Base-by-base conservation (phyloP, 176 grass and related monocot species). In the Alloteropsis semialata region DNA sequence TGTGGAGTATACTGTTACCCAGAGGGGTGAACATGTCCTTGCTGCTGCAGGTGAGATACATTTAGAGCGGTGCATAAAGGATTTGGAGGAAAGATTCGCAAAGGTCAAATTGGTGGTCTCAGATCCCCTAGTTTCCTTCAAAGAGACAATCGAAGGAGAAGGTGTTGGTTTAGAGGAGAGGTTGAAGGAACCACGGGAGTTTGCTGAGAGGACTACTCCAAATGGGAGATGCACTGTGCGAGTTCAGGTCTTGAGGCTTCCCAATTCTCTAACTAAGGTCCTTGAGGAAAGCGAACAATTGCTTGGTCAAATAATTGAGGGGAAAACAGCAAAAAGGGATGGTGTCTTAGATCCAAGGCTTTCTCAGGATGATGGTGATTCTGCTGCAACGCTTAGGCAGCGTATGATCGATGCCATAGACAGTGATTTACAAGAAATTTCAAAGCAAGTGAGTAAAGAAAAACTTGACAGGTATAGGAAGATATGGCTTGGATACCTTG, bases 11-110 rank as follows among this genome's bases (percentile, higher is more conserved):
- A 90, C 82, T 27, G 84, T 98, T 80, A 90, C 90, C 0, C 88
- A 94, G 29, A 90, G 91, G 72, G 95, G 95, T 54, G 92, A 98
- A 79, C 90, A 93, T 59, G 88, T 98, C 43, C 86, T 95, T 71
- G 86, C 92, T 72, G 95, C 92, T 41, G 95, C 92, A 58, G 95
- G 95, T 37, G 87, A 98, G 86, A 82, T 98, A 61, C 95, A 98
- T 92, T 82, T 98, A 65, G 92, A 95, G 51, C 90, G 89, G 61
- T 98, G 95, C 56, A 91, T 93, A 80, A 95, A 98, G 69, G 92
- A 95, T 85, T 76, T 98, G 58, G 80, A 81, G 74, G 95, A 98
- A 79, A 94, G 95, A 78, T 98, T 98, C 76, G 92, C 95, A 68
- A 98, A 92, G 87, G 90, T 98, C 24, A 87, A 87, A 81, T 57